Evolutionary conservation across 164 flowering plant genomes (phyloP), one percentile per base, ranked within the genome.

Genomic region (Vitis riparia): DNA sequence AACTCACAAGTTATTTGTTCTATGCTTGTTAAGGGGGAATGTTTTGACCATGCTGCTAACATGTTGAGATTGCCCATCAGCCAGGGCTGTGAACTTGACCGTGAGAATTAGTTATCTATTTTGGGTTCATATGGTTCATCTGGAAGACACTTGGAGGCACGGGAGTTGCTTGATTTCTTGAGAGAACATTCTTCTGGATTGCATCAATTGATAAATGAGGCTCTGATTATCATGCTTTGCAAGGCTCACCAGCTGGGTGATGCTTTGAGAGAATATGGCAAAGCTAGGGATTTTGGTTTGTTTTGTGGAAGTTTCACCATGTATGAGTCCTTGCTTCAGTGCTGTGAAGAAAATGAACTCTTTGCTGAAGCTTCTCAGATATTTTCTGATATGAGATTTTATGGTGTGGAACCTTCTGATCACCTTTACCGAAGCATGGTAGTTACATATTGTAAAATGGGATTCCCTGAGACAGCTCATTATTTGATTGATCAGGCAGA

Each of bases 381-480:
- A 48, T 88, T 84, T 57, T 84, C 90, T 60, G 97, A 93, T 74
- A 88, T 95, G 97, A 91, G 81, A 73, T 87, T 89, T 73, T 72
- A 53, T 75, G 86, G 88, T 55, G 63, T 91, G 14, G 85, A 87
- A 73, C 85, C 85, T 71, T 90, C 96, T 37, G 67, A 76, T 69
- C 55, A 51, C 56, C 69, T 90, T 44, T 89, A 78, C 74, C 77
- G 59, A 48, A 67, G 68, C 56, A 84, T 91, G 82, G 85, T 81
- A 66, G 52, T 52, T 32, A 51, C 83, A 14, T 93, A 89, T 68
- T 91, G 97, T 63, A 83, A 79, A 69, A 37, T 93, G 84, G 94
- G 85, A 53, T 88, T 89, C 50, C 98, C 99, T 48, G 99, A 96
- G 76, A 93, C 97, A 23, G 94, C 93, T 60, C 92, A 93, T 50